Evolutionary conservation across 768 basidiomycete genomes (phyloP), one percentile per base, ranked within the genome.

Genomic region (Hericium rajendrae): DNA sequence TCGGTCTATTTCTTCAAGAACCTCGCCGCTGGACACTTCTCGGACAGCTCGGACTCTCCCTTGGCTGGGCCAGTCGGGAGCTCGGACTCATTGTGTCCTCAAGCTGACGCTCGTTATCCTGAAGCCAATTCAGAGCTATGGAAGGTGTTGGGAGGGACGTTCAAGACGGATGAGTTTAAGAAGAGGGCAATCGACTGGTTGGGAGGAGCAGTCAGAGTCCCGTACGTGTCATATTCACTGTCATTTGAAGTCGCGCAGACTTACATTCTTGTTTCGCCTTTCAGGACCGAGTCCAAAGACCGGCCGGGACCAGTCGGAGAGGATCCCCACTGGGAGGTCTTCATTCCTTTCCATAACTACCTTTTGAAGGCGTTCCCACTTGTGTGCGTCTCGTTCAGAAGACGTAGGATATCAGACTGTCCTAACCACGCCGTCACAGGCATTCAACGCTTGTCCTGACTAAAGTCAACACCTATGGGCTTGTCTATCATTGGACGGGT

Each of bases 401-500:
- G 6, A 15, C 26, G 3, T 10, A 16, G 15, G 4, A 32, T 8
- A 32, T 2, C n/a, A 26, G 5, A 6, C 16, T 4, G 12, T 15
- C 13, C 39, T 28, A 26, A 20, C 20, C 6, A 18, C 32, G 1
- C 18, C 28, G 6, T 48, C 24, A 54, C 48, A 83, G 81, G 16
- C 80, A 84, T 62, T 60, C 74, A 6, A 72, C 69, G 20, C 73
- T 86, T 8, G 60, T 74, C 41, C 69, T 85, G 56, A 78, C 78
- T 3, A 75, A 76, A 59, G 78, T 87, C 57, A 83, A 83, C 62
- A 83, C 78, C 0, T 83, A 79, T 51, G 84, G 79, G 0, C 71
- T 85, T n/a, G 69, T 86, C 2, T 83, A 80, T 64, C 74, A 76
- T 20, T 85, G 82, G 82, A 69, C 76, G 50, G 84, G 84, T 13